Conservation (phyloP, 2,329 filamentous ascomycete species). For the Cladophialophora psammophila region DNA sequence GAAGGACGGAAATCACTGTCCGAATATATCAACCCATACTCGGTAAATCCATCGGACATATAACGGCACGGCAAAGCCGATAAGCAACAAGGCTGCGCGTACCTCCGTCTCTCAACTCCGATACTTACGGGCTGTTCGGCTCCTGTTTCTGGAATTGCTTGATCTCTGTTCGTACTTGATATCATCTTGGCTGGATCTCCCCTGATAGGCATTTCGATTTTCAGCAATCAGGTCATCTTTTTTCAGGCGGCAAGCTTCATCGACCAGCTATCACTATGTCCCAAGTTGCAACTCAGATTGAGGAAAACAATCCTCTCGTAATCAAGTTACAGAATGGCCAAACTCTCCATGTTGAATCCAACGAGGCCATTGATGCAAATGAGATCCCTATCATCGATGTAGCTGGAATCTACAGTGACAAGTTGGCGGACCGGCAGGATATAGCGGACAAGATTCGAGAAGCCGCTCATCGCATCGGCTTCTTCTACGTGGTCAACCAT, state of each 20-base stretch:
- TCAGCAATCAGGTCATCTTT: not conserved
- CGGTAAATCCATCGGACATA: not conserved
- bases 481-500: constrained; percentile 49
- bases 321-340: constrained; percentile 33
- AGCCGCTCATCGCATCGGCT: constrained; percentile 49
- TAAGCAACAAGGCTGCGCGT: constrained; percentile 6
- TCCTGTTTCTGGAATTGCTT: not conserved
- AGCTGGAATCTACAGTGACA: constrained; percentile 49
- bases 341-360: constrained; percentile 27
- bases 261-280: constrained; percentile 7
- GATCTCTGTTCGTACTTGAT: not conserved
- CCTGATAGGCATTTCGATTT: not conserved
- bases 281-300: constrained; percentile 13
- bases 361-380: constrained; percentile 29
- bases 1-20: not conserved
- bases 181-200: not conserved
- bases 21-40: not conserved
- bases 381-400: constrained; percentile 56
- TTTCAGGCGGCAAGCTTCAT: not conserved
- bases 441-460: constrained; percentile 53
- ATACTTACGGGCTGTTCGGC: not conserved
- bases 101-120: constrained; percentile 13
- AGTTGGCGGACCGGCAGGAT: constrained; percentile 46
- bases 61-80: constrained; percentile 4
- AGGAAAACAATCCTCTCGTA: constrained; percentile 15